Evolutionary conservation across 164 flowering plant genomes (phyloP), one percentile per base, ranked within the genome.

Genomic region (Magnolia changhungtana): DNA sequence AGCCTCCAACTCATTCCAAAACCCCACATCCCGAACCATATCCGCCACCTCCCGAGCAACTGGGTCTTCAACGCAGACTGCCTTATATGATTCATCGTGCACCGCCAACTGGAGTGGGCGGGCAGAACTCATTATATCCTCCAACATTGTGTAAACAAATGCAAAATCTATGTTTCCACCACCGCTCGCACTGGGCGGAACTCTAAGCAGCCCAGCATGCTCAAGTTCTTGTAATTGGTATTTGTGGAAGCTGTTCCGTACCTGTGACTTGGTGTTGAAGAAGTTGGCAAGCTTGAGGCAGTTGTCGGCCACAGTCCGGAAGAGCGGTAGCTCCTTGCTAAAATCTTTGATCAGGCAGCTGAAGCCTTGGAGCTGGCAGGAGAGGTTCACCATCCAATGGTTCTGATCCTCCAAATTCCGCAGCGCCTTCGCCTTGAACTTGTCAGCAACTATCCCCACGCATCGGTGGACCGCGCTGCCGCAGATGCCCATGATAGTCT

Each of bases 371-470:
- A 86, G 82, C 80, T 95, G 98, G 80, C 98, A 95, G 71, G 89
- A 83, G 10, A 92, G 86, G 80, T 93, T 93, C 59, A 93, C 93
- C 98, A 90, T 94, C 98, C 97, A 94, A 52, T 85, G 97, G 82
- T 92, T 87, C 81, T 88, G 91, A 70, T 69, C 78, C 89, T 94
- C 98, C 79, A 96, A 85, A 83, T 87, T 89, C 85, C 83, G 88
- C 87, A 95, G 80, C 23, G 97, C 96, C 80, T 88, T 90, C 69
- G 85, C 78, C 82, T 90, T 91, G 69, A 88, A 95, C 87, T 81
- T 87, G 79, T 95, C 97, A 0, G 95, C 88, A 50, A 95, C 95
- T 31, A 95, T 88, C 20, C 98, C 98, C 5, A 87, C 96, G 77
- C 98, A 95, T 72, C 87, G 86, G 18, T 89, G 91, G 31, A 82